Evolutionary conservation across 805 yeast species (phyloP).

Genomic region (Candida boleticola): DNA sequence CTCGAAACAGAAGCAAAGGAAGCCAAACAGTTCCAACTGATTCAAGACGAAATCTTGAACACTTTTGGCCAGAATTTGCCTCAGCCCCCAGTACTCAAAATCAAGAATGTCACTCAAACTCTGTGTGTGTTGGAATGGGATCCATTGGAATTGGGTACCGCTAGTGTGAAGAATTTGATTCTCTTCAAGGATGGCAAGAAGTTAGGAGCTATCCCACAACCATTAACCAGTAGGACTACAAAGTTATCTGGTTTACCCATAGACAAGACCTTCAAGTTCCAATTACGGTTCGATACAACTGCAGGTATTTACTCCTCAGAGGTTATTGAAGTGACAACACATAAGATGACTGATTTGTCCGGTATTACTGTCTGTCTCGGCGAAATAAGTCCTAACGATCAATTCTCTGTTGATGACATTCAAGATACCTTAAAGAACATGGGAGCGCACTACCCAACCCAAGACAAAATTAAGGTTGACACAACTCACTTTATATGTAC

Average conservation of each 20-base stretch:
- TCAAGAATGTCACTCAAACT: slow-evolving; percentile 86
- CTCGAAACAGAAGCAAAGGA: slow-evolving; percentile 62
- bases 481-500: slow-evolving; percentile 92
- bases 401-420: slow-evolving; percentile 49
- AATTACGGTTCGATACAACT: slow-evolving; percentile 77
- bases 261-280: slow-evolving; percentile 78
- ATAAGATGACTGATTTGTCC: slow-evolving; percentile 91
- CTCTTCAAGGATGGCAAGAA: slow-evolving; percentile 73
- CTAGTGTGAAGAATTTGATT: slow-evolving; percentile 71
- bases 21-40: slow-evolving; percentile 50
- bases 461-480: slow-evolving; percentile 72
- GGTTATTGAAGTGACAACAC: slow-evolving; percentile 70
- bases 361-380: slow-evolving; percentile 94
- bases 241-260: slow-evolving; percentile 90
- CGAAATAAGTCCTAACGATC: slow-evolving; percentile 59
- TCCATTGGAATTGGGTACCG: slow-evolving; percentile 75
- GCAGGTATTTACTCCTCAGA: slow-evolving; percentile 84
- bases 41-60: slow-evolving; percentile 72
- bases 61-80: slow-evolving; percentile 77
- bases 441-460: slow-evolving; percentile 75
- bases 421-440: slow-evolving; percentile 60
- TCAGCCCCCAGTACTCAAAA: slow-evolving; percentile 60
- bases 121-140: slow-evolving; percentile 96
- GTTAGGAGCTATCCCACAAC: slow-evolving; percentile 81
- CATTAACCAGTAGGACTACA: slow-evolving; percentile 72